Percentiles rank a stretch among this genome's conserved stretches.
Conservation (phyloP, 306 rosid species). For the Cyclanthera cordifolia region DNA sequence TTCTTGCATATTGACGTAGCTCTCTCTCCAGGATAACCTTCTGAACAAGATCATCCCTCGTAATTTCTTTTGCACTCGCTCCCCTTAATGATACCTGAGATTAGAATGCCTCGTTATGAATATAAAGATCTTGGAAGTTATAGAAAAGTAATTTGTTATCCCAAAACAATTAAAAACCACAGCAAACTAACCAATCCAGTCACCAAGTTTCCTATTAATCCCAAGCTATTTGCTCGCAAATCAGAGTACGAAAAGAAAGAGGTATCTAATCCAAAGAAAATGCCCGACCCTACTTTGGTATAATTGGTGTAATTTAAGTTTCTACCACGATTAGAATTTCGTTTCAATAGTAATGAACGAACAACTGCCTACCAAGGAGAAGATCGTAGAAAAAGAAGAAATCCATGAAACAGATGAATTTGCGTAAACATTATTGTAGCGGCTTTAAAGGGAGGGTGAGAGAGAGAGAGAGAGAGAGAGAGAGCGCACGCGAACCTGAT, state of each 20-base stretch:
- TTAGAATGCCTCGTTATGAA: neutral
- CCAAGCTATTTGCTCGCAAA: neutral
- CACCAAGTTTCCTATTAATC: neutral
- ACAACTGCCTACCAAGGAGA: neutral
- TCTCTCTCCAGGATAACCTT: slow-evolving; percentile 79
- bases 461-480: slow-evolving; percentile 13
- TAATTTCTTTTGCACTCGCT: slow-evolving; percentile 87
- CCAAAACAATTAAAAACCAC: neutral
- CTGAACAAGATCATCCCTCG: slow-evolving; percentile 82
- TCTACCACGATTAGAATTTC: neutral
- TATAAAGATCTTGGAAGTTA: neutral
- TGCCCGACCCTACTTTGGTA: neutral
- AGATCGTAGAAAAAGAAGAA: neutral
- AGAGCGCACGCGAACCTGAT: slow-evolving; percentile 18
- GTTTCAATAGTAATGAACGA: neutral
- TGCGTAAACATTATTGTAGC: neutral
- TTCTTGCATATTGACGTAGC: slow-evolving; percentile 68
- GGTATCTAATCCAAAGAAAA: neutral
- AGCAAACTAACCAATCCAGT: neutral
- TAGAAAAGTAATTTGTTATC: neutral
- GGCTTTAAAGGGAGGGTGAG: neutral
- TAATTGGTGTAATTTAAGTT: neutral
- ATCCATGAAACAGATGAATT: neutral
- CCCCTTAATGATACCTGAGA: slow-evolving; percentile 83
- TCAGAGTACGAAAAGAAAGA: neutral